These are phyloP conservation scores for Catunica adiposa DNA, from an alignment of 2,329 filamentous ascomycete species.

Conservation along the genomic window DNA sequence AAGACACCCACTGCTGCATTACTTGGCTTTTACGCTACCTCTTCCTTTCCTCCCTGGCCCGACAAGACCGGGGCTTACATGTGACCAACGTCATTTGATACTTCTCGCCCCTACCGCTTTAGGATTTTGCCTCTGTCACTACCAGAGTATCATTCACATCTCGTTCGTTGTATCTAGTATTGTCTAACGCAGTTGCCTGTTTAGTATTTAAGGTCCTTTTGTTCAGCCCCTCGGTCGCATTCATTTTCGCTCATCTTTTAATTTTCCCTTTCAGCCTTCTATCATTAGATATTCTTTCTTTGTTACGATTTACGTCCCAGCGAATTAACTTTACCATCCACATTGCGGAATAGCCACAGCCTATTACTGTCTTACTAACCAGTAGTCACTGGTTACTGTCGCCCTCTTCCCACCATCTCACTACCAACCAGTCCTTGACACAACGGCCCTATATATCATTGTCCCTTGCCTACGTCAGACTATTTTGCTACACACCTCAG, in stretches of 20 bases:
- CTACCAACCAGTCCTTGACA: no score
- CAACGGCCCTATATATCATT: no score
- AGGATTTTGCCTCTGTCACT: not conserved
- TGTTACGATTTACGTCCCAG: no score
- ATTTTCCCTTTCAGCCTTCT: not conserved
- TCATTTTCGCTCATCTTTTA: not conserved
- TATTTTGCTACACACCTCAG: not conserved
- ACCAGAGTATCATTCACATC: no score
- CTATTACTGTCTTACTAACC: no score
- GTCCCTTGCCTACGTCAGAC: not conserved
- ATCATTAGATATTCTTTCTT: not conserved
- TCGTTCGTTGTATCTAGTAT: not conserved
- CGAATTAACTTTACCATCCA: no score
- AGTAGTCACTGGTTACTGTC: no score
- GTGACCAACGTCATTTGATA: not conserved
- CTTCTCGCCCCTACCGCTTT: not conserved
- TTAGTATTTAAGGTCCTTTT: not conserved
- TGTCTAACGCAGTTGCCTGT: not conserved
- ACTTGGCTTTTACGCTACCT: not conserved
- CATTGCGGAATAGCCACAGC: no score
- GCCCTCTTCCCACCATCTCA: no score
- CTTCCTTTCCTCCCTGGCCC: not conserved
- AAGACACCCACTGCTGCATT: no score
- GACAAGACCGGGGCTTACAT: not conserved
- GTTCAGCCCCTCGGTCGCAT: not conserved